A percentile compares a stretch with the other conserved stretches of the same genome.
These are phyloP conservation scores for Aegilops tauschii DNA, from an alignment of 176 grass and related monocot species.

Conservation along the genomic window DNA sequence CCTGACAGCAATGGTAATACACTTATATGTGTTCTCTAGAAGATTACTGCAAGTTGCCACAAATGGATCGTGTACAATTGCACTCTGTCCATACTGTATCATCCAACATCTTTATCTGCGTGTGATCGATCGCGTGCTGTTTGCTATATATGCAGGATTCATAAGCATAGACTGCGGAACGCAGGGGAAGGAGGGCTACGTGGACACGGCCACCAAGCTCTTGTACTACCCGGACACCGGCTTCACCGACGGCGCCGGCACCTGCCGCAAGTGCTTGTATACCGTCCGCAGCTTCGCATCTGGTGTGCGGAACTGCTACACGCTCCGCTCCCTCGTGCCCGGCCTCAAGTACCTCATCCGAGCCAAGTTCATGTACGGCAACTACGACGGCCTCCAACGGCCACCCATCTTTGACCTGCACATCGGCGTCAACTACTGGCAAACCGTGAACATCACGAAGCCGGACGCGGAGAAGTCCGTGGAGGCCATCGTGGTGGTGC, in stretches of 20 bases:
- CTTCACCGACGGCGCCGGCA: conserved; percentile 44
- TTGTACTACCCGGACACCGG: conserved; percentile 11
- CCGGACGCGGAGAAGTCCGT: rapidly evolving
- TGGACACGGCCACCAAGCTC: conserved; percentile 21
- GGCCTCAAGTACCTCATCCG: conserved; percentile 46
- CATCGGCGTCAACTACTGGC: conserved; percentile 59
- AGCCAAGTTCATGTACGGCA: conserved; percentile 48
- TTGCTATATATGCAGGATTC: conserved; percentile 40
- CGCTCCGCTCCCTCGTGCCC: conserved; percentile 29
- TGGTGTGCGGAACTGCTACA: conserved; percentile 49
- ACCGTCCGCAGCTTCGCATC: conserved; percentile 52
- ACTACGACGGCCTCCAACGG: conserved; percentile 43
- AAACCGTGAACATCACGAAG: conserved; percentile 27
- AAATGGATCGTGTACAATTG: no score
- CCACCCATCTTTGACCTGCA: conserved; percentile 46
- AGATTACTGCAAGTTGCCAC: no score
- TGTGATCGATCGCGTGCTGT: neutral
- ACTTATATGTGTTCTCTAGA: no score
- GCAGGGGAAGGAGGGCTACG: conserved; percentile 20
- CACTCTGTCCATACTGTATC: neutral
- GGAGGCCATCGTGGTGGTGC: conserved; percentile 31
- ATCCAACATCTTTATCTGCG: neutral
- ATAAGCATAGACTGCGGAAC: conserved; percentile 62
- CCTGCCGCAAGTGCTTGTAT: neutral
- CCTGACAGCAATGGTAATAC: conserved; percentile 30